These are phyloP conservation scores for Hypoxylon lienhwacheense DNA, from an alignment of 495 filamentous ascomycete genomes.

Conservation along the genomic window DNA sequence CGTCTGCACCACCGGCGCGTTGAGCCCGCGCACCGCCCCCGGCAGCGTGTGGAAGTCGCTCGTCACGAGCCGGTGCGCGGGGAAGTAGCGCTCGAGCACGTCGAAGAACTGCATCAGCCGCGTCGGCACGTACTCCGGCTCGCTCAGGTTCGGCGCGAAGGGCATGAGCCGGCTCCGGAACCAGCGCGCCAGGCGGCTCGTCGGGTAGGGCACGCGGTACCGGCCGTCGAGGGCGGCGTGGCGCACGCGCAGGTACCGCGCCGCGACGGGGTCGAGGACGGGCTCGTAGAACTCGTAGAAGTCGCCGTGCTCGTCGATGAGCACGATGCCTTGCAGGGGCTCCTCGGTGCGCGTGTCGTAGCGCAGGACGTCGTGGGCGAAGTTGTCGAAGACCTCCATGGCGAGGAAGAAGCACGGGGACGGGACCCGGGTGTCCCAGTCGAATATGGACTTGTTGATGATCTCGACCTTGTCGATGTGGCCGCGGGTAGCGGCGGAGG, in stretches of 20 bases:
- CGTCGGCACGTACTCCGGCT: conserved; percentile 91
- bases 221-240: conserved; percentile 56
- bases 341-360: conserved; percentile 75
- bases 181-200: conserved; percentile 53
- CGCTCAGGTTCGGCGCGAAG: conserved; percentile 69
- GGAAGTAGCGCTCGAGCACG: conserved; percentile 81
- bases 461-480: conserved; percentile 88
- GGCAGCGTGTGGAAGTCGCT: conserved; percentile 89
- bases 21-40: conserved; percentile 76
- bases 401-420: conserved; percentile 96
- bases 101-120: conserved; percentile 96
- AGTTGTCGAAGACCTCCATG: conserved; percentile 99
- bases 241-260: conserved; percentile 78
- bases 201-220: conserved; percentile 57
- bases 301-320: conserved; percentile 83
- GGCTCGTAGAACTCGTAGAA: conserved; percentile 91
- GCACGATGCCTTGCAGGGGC: conserved; percentile 80
- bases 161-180: conserved; percentile 64
- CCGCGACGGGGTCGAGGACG: conserved; percentile 76
- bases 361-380: conserved; percentile 89
- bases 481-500: conserved; percentile 64
- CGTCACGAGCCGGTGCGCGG: conserved; percentile 82
- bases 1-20: conserved; percentile 95
- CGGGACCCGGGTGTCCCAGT: conserved; percentile 83
- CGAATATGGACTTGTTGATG: conserved; percentile 90